phyloP scores from a whole-genome alignment of 2,329 filamentous ascomycete species.

The Colletotrichum neosansevieriae region DNA sequence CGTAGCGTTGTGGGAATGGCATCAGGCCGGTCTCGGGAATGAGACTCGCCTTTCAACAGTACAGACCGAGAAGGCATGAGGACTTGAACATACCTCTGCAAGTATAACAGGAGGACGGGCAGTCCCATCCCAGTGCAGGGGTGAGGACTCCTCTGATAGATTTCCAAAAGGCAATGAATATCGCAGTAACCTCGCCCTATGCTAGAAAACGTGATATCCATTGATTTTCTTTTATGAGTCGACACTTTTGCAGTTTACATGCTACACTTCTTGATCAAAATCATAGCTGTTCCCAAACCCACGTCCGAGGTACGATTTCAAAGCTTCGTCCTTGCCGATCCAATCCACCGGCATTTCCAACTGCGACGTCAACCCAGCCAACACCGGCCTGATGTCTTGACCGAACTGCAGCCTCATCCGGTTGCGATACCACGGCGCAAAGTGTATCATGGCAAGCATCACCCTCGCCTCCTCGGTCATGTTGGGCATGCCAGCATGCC shows the following conservation, averaged over 20 bases:
- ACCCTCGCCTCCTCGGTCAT: conserved; percentile 60
- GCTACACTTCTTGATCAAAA: conserved; percentile 61
- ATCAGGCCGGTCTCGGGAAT: neutral
- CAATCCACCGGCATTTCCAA: conserved; percentile 66
- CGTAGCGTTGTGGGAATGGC: conserved; percentile 27
- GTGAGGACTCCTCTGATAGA: neutral
- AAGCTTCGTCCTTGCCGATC: conserved; percentile 55
- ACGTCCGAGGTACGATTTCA: conserved; percentile 64
- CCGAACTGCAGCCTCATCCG: conserved; percentile 67
- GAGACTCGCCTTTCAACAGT: conserved; percentile 28
- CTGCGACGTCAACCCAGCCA: conserved; percentile 53
- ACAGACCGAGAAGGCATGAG: neutral
- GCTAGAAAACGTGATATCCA: neutral
- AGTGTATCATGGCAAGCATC: conserved; percentile 72
- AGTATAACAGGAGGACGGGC: neutral
- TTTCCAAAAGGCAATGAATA: neutral
- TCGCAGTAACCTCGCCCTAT: neutral
- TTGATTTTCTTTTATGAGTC: neutral
- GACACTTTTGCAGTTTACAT: neutral
- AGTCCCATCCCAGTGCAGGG: no score
- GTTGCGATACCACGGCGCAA: conserved; percentile 69
- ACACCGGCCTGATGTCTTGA: conserved; percentile 59
- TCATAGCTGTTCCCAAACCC: conserved; percentile 73
- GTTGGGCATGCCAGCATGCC: conserved; percentile 75
- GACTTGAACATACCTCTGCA: conserved; percentile 8